Evolutionary conservation across 352 stramenopile genomes (phyloP).

Genomic region (Globisporangium rhizosaccharum): DNA sequence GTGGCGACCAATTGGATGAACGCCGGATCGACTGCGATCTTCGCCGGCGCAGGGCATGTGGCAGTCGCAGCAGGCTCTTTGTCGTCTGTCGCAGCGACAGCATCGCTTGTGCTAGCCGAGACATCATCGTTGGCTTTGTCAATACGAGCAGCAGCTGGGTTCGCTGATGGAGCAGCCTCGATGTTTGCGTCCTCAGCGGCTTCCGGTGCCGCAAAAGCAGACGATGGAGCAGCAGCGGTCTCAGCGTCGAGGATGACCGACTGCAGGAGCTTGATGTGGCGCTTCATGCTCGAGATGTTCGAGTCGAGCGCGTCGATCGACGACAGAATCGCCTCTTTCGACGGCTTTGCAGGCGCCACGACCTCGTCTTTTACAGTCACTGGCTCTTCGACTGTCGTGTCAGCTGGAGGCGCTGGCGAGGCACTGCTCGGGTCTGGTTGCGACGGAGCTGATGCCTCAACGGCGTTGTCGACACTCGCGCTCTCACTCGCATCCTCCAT

Average conservation of each 20-base stretch:
- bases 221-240: background rate
- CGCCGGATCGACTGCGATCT: conserved; percentile 52
- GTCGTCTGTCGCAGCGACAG: background rate
- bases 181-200: background rate
- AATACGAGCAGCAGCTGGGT: background rate
- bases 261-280: conserved; percentile 58
- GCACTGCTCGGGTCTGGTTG: too few species aligned
- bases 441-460: background rate
- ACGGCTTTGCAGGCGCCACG: conserved; percentile 19
- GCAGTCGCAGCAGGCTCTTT: too few species aligned
- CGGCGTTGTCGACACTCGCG: background rate
- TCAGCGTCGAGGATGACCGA: conserved; percentile 36
- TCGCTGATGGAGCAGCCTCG: too few species aligned
- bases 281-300: conserved; percentile 59
- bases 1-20: conserved; percentile 58
- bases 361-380: conserved; percentile 4
- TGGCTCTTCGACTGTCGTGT: too few species aligned
- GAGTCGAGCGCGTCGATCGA: conserved; percentile 76
- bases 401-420: too few species aligned
- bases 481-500: background rate
- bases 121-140: background rate
- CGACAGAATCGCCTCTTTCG: conserved; percentile 77
- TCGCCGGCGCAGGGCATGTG: conserved; percentile 21
- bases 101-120: background rate
- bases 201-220: background rate